These are phyloP conservation scores for Eucalyptus regnans DNA, from an alignment of 345 rosid genomes.

Conservation along the genomic window DNA sequence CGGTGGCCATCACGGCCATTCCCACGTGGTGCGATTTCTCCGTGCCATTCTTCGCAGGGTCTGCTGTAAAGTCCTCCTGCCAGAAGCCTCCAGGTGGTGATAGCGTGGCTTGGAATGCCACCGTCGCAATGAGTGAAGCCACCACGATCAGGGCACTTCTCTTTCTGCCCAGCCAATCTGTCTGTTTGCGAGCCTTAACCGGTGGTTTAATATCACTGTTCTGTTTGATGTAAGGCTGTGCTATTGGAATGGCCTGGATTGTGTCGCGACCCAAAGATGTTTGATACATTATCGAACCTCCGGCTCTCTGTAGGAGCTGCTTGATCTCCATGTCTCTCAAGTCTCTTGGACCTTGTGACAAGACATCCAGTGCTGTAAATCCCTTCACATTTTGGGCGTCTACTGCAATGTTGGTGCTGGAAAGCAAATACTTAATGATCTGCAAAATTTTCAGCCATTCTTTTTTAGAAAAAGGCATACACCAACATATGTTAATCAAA, in stretches of 20 bases:
- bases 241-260: neutral
- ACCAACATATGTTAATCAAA: neutral
- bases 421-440: conserved; percentile 3
- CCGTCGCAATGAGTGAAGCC: conserved; percentile 15
- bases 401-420: neutral
- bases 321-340: conserved; percentile 6
- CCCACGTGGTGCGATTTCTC: neutral
- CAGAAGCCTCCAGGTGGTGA: conserved; percentile 15
- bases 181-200: neutral
- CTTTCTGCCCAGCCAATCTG: conserved; percentile 1
- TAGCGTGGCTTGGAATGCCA: conserved; percentile 18
- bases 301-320: neutral
- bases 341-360: conserved; percentile 1
- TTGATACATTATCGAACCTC: neutral
- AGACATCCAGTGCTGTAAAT: conserved; percentile 2
- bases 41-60: neutral
- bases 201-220: neutral
- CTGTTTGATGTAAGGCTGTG: neutral
- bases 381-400: conserved; percentile 5
- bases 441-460: neutral
- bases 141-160: conserved; percentile 19
- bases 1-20: conserved; percentile 3
- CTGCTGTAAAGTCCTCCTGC: neutral
- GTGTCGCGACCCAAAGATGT: neutral
- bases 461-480: neutral